Base-by-base conservation (phyloP, 1,284 basidiomycete species). In the Bothia castanella region DNA sequence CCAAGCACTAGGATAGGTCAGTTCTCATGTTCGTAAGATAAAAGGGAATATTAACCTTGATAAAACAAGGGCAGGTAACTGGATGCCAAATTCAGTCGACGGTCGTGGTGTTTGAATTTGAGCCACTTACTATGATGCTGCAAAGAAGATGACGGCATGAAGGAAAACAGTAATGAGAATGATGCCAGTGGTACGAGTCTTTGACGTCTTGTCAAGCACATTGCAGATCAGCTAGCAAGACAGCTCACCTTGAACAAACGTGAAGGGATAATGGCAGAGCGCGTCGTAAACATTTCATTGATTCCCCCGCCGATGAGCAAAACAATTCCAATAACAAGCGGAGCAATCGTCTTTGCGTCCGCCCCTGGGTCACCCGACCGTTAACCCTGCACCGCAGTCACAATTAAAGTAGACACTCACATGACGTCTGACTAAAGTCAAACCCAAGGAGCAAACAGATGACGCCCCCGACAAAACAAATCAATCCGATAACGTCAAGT, bases 381-480 rank as follows among this genome's bases (percentile, higher is more conserved):
- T 25, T 25, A 25, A 9, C 25, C 25, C 25, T 25, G 25, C n/a
- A n/a, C n/a, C n/a, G n/a, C n/a, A n/a, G n/a, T 5, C 25, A 25
- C 25, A 9, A 25, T 9, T 25, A 25, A 25, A 25, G 4, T 25
- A 25, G 10, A 53, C 19, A 66, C 80, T 61, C 56, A 86, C 87
- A 89, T 52, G 69, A 72, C 0, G 74, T 79, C 64, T 89, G 82
- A 58, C 87, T 81, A 55, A 78, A 81, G 67, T 87, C 87, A 67
- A 97, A 93, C 0, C 93, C 93, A 12, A 96, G 72, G 16, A 97
- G 76, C 16, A 97, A 64, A 47, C 85, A 82, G 6, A 92, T 75
- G 16, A 90, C 80, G 0, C 88, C 87, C 2, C 69, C 70, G 46
- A 95, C 80, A 48, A 97, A 75, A 30, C 92, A 74, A 29, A 77